Evolutionary conservation across 345 rosid species (phyloP).

Genomic region (Linum usitatissimum): DNA sequence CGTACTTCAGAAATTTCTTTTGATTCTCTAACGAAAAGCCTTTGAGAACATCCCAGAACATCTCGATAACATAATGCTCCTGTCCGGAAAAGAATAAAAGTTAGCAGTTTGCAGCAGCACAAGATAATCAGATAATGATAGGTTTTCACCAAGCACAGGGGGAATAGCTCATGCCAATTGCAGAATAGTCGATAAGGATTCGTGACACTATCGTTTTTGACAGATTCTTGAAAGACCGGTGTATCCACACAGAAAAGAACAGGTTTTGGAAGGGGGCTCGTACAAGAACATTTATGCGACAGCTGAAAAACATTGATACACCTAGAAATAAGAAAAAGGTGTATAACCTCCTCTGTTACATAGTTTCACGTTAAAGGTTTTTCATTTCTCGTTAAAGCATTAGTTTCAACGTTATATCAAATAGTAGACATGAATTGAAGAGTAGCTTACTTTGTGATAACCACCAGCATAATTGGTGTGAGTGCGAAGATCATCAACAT

Average conservation of each 20-base stretch:
- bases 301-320: conserved; percentile 1
- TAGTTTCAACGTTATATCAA: too few relatives aligned
- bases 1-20: conserved; percentile 90
- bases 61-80: conserved; percentile 95
- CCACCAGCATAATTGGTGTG: conserved; percentile 87
- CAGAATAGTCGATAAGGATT: too few relatives aligned
- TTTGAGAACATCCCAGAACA: conserved; percentile 94
- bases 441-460: conserved; percentile 54
- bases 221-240: too few relatives aligned
- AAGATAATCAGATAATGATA: background rate
- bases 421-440: too few relatives aligned
- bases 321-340: too few relatives aligned
- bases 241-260: too few relatives aligned
- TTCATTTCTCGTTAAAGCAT: too few relatives aligned
- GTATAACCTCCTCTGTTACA: too few relatives aligned
- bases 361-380: too few relatives aligned
- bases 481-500: conserved; percentile 76
- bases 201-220: too few relatives aligned
- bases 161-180: background rate
- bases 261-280: too few relatives aligned
- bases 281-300: background rate
- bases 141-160: background rate
- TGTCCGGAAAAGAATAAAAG: conserved; percentile 18
- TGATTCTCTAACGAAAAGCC: conserved; percentile 74
- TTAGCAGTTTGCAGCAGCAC: background rate